Base-by-base conservation (phyloP, 495 filamentous ascomycete species). In the Aspergillus sclerotiicarbonarius region DNA sequence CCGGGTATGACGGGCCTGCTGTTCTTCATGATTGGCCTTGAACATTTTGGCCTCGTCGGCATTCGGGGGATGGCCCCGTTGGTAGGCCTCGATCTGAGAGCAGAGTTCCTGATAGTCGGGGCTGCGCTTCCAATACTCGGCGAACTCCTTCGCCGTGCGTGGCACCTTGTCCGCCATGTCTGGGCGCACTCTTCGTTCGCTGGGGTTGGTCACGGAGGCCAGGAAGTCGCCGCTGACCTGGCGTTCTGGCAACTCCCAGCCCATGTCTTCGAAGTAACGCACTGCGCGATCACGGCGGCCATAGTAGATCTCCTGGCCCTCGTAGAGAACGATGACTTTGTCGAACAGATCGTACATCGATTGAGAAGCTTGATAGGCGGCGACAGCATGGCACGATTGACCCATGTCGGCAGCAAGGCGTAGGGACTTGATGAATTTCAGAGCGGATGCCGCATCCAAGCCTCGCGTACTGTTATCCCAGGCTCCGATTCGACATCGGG, bases 381-480 rank as follows among this genome's bases (percentile, higher is more conserved):
- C 90, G n/a, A 91, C 87, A 31, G 90, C 89, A 8, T 88, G 90
- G 46, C 84, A 87, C 3, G 83, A 89, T 62, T 86, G 77, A 69
- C 87, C 84, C 49, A 91, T 76, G 62, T 90, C 84, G 13, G 89
- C 89, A 56, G 90, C 77, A 35, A 91, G 80, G 5, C 89, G 82
- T 45, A 92, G 76, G 2, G 87, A 85, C 64, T 86, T 87, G 61
- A 82, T 67, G 49, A 77, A 76, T 32, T 91, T 86, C 25, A 95
- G 78, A 0, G 91, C 90, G 0, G 90, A 92, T 13, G 86, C 88
- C 3, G 89, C 87, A 67, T 96, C 91, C n/a, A 95, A 76, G 29
- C 91, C 91, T 51, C 91, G 83, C 3, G 90, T 92, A 51, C 83
- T 86, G 74, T 96, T 94, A 66, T 95, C 91, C 89, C 90, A 94